phyloP scores from a whole-genome alignment of 441 rosid species.

The Arabidopsis hybrid region DNA sequence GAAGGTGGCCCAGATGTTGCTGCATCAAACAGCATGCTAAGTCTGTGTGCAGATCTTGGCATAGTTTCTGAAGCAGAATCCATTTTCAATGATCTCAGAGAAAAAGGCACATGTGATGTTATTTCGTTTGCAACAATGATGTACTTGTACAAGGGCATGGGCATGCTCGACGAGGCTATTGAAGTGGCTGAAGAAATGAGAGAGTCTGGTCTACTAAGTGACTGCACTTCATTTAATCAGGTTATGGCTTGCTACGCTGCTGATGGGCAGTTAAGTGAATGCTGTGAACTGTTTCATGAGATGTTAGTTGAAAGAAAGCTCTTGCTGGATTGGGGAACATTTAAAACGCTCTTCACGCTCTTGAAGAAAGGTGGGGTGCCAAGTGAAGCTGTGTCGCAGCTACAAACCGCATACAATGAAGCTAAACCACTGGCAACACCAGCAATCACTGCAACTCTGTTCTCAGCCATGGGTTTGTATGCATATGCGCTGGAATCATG shows the following conservation, averaged over 20 bases:
- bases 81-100: constrained; percentile 63
- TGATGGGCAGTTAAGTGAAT: constrained; percentile 69
- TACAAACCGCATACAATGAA: constrained; percentile 65
- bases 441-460: constrained; percentile 66
- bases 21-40: constrained; percentile 83
- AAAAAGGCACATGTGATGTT: constrained; percentile 68
- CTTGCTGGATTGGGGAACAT: constrained; percentile 70
- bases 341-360: constrained; percentile 64
- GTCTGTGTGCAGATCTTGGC: constrained; percentile 81
- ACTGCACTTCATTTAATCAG: constrained; percentile 71
- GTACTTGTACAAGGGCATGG: constrained; percentile 78
- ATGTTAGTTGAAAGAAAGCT: constrained; percentile 66
- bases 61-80: constrained; percentile 76
- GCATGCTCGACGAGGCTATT: constrained; percentile 87
- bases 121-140: constrained; percentile 83
- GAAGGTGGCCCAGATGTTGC: constrained; percentile 74
- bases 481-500: constrained; percentile 62
- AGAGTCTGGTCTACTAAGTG: constrained; percentile 63
- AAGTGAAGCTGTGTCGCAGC: constrained; percentile 77
- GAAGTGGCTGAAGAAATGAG: constrained; percentile 91
- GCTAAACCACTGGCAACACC: constrained; percentile 73
- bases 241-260: constrained; percentile 77
- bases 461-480: constrained; percentile 73
- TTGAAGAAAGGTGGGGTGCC: constrained; percentile 80
- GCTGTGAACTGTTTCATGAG: constrained; percentile 75